These are phyloP conservation scores for Priceomyces castillae DNA, from an alignment of 805 yeast species.

Conservation along the genomic window DNA sequence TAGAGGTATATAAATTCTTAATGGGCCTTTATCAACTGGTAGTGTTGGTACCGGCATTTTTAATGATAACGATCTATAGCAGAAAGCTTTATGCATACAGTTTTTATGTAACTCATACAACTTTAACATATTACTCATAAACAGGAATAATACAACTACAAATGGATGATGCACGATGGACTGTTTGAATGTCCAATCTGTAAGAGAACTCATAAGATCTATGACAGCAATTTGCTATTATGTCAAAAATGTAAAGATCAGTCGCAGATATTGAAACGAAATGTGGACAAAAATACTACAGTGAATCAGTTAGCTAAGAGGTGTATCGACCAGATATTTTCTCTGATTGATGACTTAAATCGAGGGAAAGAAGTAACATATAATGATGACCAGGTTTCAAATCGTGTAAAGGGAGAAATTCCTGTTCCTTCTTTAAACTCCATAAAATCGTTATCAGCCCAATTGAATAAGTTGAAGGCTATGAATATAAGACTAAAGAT, in stretches of 20 bases:
- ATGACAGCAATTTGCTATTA: neutral
- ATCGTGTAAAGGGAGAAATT: slow-evolving; percentile 6
- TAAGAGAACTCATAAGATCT: neutral
- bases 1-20: no score
- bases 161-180: neutral
- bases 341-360: slow-evolving; percentile 12
- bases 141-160: neutral
- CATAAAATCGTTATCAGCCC: slow-evolving; percentile 26
- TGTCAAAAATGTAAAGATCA: slow-evolving; percentile 3
- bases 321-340: slow-evolving; percentile 28
- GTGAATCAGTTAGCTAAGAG: slow-evolving; percentile 17
- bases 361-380: slow-evolving; percentile 6
- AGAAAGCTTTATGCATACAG: neutral
- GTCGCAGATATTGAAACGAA: neutral
- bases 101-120: neutral
- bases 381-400: neutral
- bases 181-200: slow-evolving; percentile 3
- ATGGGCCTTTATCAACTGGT: neutral
- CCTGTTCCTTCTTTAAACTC: slow-evolving; percentile 15
- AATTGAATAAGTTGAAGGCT: slow-evolving; percentile 28
- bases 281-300: slow-evolving; percentile 18
- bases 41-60: neutral
- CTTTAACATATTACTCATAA: neutral
- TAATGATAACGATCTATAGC: neutral
- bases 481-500: slow-evolving; percentile 15